Evolutionary conservation across 2,329 filamentous ascomycete genomes (phyloP), one percentile per base, ranked within the genome.

Genomic region (Passalora sequoiae): DNA sequence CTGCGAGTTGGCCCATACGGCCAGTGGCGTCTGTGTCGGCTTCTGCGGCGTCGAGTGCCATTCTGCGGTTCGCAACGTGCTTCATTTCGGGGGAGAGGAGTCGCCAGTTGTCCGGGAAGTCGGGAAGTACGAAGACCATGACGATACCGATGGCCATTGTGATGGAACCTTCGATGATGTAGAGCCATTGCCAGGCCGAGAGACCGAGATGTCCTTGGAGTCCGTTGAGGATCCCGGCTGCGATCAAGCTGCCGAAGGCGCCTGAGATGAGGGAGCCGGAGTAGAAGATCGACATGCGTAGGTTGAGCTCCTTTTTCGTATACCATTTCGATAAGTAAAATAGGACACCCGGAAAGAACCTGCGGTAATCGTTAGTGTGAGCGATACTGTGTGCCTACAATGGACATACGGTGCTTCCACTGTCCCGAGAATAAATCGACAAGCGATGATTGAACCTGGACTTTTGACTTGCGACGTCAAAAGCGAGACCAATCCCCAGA

Each of bases 401-500:
- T n/a, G n/a, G n/a, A n/a, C n/a, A n/a, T n/a, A n/a, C 0, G 79
- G 78, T 0, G 81, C 80, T 60, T 61, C 59, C 1, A 60, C 76
- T 16, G 89, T 68, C 17, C 86, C 86, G 0, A 91, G 71, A 57
- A 87, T 87, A 58, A 70, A 70, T 5, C 70, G 63, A 27, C 54
- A 58, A 3, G 60, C 60, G n/a, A 63, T 49, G 22, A 64, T 55
- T 19, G 52, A 51, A 6, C 47, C 52, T 27, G 54, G 55, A 24
- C 46, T 52, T 16, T 52, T 54, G 21, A 60, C 59, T 42, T 60
- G 53, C 3, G 54, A 57, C 10, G 58, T 61, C 5, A 62, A 35
- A 6, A 80, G 78, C 2, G 81, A 77, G 71, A 85, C 78, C 12
- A 87, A 77, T 2, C 85, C 85, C 85, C 84, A 80, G 1, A 76